These are phyloP conservation scores for Leccinum insolens DNA, from an alignment of 1,284 basidiomycete species.

Conservation along the genomic window DNA sequence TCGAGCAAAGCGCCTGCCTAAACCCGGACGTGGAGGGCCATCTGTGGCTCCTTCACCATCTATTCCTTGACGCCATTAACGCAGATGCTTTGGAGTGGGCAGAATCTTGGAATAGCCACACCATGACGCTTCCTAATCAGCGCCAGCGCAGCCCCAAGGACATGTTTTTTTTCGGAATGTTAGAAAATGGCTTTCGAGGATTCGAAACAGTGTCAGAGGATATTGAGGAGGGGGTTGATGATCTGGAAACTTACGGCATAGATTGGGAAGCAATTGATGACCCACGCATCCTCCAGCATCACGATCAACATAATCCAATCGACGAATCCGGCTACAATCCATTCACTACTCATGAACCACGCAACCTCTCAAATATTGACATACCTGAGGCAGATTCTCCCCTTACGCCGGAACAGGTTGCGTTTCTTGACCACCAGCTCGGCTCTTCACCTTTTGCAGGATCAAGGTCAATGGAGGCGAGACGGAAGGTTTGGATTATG, in stretches of 20 bases:
- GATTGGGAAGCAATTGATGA: neutral
- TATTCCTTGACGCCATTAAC: neutral
- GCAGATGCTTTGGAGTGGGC: neutral
- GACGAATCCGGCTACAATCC: neutral
- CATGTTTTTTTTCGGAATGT: conserved; percentile 1
- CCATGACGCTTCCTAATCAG: neutral
- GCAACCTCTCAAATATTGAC: neutral
- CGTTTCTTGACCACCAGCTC: neutral
- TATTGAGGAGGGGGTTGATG: neutral
- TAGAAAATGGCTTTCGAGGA: neutral
- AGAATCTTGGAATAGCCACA: neutral
- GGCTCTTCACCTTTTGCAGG: neutral
- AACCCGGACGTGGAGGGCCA: neutral
- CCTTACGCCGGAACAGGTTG: neutral
- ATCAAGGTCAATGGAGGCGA: neutral
- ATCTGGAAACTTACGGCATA: neutral
- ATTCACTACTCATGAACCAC: neutral
- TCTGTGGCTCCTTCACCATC: neutral
- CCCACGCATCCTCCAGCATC: neutral
- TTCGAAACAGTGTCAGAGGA: conserved; percentile 1
- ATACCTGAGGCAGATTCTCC: neutral
- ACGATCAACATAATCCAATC: neutral
- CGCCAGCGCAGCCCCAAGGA: neutral
- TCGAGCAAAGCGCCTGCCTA: neutral
- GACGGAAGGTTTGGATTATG: neutral